Percentiles rank a stretch among this genome's conserved stretches.
phyloP scores from a whole-genome alignment of 306 rosid species.

The Psophocarpus tetragonolobus region DNA sequence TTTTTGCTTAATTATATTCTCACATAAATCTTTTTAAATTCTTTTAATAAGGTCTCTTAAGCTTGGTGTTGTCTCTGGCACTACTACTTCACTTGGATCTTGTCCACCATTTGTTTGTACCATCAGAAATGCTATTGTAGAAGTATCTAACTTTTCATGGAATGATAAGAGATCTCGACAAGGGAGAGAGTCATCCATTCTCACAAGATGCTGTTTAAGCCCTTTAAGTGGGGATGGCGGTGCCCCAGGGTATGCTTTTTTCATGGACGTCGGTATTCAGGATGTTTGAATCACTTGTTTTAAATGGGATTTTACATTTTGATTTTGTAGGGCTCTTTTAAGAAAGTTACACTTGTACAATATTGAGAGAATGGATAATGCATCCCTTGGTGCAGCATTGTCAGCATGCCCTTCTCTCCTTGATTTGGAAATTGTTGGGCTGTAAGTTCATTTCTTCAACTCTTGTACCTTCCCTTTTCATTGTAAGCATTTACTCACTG shows the following conservation, averaged over 20 bases:
- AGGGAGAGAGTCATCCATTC: conserved; percentile 92
- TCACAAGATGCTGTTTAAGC: conserved; percentile 89
- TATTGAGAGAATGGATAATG: conserved; percentile 85
- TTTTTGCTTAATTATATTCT: conserved; percentile 14
- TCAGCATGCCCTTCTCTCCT: conserved; percentile 85
- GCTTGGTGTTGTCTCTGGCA: conserved; percentile 85
- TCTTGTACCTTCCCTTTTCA: conserved; percentile 16
- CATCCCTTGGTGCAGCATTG: conserved; percentile 77
- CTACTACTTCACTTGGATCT: conserved; percentile 62
- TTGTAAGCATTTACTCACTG: conserved; percentile 13
- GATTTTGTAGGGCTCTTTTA: conserved; percentile 61
- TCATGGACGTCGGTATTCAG: conserved; percentile 29
- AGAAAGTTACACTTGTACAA: conserved; percentile 89
- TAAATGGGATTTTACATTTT: conserved; percentile 29
- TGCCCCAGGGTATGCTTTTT: conserved; percentile 77
- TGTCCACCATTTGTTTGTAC: conserved; percentile 73
- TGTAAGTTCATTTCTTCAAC: conserved; percentile 65
- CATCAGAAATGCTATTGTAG: conserved; percentile 65
- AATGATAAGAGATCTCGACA: conserved; percentile 94
- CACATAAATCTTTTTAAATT: conserved; percentile 26
- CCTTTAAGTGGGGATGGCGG: conserved; percentile 73
- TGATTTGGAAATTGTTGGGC: conserved; percentile 96
- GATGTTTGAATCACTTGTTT: conserved; percentile 9
- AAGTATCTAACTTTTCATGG: conserved; percentile 85
- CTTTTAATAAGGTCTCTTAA: conserved; percentile 77